Conservation (phyloP, 2,329 filamentous ascomycete species). For the Neoarthrinium moseri region DNA sequence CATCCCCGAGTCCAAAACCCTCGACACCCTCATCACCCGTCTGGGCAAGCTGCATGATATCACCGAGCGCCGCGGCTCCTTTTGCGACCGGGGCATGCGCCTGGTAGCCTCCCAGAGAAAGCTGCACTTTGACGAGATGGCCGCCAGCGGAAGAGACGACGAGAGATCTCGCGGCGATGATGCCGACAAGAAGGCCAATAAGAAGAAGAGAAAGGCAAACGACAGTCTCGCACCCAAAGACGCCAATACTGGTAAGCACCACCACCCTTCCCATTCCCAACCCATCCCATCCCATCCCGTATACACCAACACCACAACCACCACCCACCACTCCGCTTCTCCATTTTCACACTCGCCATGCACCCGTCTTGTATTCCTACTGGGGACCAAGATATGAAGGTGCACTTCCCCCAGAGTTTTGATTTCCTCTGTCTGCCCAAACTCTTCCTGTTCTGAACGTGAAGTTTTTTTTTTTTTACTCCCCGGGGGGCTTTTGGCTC, state of each 20-base stretch:
- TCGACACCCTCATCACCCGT: conserved; percentile 62
- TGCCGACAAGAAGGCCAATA: conserved; percentile 59
- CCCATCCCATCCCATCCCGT: background rate
- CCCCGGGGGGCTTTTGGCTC: no score
- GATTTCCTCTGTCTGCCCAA: no score
- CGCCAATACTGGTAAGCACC: conserved; percentile 25
- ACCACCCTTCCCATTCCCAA: background rate
- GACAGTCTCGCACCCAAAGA: conserved; percentile 59
- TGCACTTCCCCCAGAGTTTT: no score
- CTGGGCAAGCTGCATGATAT: conserved; percentile 64
- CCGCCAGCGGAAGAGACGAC: conserved; percentile 45
- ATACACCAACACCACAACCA: background rate
- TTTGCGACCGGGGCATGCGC: conserved; percentile 73
- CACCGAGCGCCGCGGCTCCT: conserved; percentile 64
- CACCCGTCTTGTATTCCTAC: no score
- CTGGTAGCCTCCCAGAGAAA: conserved; percentile 66
- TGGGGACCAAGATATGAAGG: no score
- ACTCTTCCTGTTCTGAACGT: no score
- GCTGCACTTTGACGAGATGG: conserved; percentile 54
- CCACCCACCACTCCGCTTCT: no score
- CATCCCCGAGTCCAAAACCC: conserved; percentile 62
- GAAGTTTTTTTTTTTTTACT: no score
- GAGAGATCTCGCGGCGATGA: conserved; percentile 47
- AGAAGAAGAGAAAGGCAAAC: conserved; percentile 76
- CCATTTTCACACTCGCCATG: no score